Percentiles rank a stretch among this genome's conserved stretches.
Conservation (phyloP, 495 filamentous ascomycete species). For the Xylaria sp. region DNA sequence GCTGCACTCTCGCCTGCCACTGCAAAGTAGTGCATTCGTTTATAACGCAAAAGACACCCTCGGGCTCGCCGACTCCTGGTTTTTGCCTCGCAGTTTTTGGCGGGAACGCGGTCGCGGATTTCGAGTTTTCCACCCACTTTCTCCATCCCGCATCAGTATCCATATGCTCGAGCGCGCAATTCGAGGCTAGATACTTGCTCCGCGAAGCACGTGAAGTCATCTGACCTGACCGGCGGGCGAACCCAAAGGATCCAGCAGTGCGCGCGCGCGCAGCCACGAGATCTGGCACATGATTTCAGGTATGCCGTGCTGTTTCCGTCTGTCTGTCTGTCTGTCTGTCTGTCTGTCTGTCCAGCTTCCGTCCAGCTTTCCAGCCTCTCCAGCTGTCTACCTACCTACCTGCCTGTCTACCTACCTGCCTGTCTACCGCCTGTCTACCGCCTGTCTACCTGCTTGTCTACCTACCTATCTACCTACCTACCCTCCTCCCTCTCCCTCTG, state of each 20-base stretch:
- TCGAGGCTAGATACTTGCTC: constrained; percentile 41
- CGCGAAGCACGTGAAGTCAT: constrained; percentile 47
- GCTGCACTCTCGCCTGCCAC: constrained; percentile 31
- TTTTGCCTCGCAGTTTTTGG: constrained; percentile 28
- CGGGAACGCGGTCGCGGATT: constrained; percentile 17
- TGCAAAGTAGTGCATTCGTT: constrained; percentile 34
- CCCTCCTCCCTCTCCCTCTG: neutral
- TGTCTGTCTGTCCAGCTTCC: neutral
- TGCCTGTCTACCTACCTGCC: too few species aligned
- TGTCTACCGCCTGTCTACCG: too few species aligned
- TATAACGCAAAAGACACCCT: constrained; percentile 33
- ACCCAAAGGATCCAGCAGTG: constrained; percentile 39
- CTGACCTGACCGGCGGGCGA: constrained; percentile 38
- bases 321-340: too few species aligned
- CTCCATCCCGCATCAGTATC: constrained; percentile 26
- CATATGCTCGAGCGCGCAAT: constrained; percentile 33
- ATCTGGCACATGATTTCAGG: constrained; percentile 44
- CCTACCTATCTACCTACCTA: too few species aligned
- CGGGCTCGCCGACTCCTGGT: neutral
- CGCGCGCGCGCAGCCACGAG: constrained; percentile 34
- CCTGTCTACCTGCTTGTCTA: too few species aligned
- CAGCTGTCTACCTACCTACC: too few species aligned
- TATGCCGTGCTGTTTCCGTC: constrained; percentile 35
- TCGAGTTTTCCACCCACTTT: constrained; percentile 23
- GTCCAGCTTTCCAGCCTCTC: neutral